phyloP scores from a whole-genome alignment of 2,329 filamentous ascomycete genomes.

The Nemania abortiva region DNA sequence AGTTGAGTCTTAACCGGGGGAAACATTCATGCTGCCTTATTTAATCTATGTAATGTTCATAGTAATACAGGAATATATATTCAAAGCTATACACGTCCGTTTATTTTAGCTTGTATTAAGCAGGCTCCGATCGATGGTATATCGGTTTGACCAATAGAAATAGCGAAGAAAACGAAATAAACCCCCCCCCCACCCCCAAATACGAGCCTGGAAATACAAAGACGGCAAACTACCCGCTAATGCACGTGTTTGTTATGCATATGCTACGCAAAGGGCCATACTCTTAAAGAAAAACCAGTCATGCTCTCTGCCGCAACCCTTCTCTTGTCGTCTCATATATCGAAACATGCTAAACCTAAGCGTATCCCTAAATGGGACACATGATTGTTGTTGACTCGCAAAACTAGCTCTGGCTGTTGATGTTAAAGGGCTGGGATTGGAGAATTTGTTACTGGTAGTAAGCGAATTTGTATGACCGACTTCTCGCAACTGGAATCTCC shows the following conservation, averaged over 20 bases:
- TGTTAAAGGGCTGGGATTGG: not conserved
- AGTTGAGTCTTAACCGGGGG: too few relatives aligned
- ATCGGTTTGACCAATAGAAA: slow-evolving; percentile 11
- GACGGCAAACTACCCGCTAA: slow-evolving; percentile 33
- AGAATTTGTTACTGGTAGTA: not conserved
- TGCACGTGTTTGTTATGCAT: slow-evolving; percentile 33
- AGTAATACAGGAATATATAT: not conserved
- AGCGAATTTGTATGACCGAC: not conserved
- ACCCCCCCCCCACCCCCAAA: too few relatives aligned
- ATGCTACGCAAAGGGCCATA: slow-evolving; percentile 36
- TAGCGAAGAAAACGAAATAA: slow-evolving; percentile 14
- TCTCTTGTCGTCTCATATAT: not conserved
- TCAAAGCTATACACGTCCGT: not conserved
- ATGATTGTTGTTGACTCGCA: not conserved
- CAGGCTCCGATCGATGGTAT: slow-evolving; percentile 7
- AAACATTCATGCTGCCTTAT: too few relatives aligned
- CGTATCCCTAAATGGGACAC: not conserved
- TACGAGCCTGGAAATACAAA: slow-evolving; percentile 17
- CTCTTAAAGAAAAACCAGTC: slow-evolving; percentile 23
- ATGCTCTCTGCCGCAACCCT: slow-evolving; percentile 1
- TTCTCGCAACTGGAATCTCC: not conserved
- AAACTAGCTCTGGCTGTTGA: not conserved
- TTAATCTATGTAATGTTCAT: too few relatives aligned
- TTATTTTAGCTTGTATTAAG: not conserved
- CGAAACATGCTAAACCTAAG: not conserved